Evolutionary conservation across 1,139 yeast genomes (phyloP).

Genomic region (Lodderomyces beijingensis): DNA sequence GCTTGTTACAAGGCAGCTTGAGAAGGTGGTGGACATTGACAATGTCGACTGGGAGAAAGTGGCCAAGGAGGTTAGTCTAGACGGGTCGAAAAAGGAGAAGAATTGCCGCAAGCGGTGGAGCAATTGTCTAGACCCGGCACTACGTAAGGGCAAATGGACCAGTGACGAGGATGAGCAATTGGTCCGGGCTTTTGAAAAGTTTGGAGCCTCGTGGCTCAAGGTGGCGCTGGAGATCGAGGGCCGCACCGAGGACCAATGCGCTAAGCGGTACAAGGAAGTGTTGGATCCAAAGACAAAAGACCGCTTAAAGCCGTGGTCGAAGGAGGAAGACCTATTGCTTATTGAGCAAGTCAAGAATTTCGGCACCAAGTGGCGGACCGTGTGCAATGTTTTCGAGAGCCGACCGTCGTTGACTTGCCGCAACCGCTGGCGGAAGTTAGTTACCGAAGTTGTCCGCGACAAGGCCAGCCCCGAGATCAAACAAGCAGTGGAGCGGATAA

Average conservation of each 20-base stretch:
- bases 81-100: constrained; percentile 51
- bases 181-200: constrained; percentile 56
- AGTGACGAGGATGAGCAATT: constrained; percentile 71
- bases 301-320: constrained; percentile 74
- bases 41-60: constrained; percentile 66
- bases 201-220: constrained; percentile 85
- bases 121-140: constrained; percentile 75
- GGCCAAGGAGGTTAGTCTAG: constrained; percentile 35
- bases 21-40: constrained; percentile 25
- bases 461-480: constrained; percentile 39
- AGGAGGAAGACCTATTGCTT: constrained; percentile 69
- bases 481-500: constrained; percentile 33
- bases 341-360: constrained; percentile 60
- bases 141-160: constrained; percentile 87
- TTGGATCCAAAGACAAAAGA: constrained; percentile 78
- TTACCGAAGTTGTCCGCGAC: constrained; percentile 69
- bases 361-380: constrained; percentile 92
- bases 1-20: constrained; percentile 6
- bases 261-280: constrained; percentile 86
- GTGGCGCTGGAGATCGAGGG: constrained; percentile 75
- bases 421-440: constrained; percentile 86
- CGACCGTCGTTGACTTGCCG: constrained; percentile 89
- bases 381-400: constrained; percentile 66
- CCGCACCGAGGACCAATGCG: constrained; percentile 93
- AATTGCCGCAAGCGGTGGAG: constrained; percentile 75